Percentiles rank a stretch among this genome's conserved stretches.
Evolutionary conservation across 441 rosid species (phyloP).

Genomic region (Gossypium lobatum): DNA sequence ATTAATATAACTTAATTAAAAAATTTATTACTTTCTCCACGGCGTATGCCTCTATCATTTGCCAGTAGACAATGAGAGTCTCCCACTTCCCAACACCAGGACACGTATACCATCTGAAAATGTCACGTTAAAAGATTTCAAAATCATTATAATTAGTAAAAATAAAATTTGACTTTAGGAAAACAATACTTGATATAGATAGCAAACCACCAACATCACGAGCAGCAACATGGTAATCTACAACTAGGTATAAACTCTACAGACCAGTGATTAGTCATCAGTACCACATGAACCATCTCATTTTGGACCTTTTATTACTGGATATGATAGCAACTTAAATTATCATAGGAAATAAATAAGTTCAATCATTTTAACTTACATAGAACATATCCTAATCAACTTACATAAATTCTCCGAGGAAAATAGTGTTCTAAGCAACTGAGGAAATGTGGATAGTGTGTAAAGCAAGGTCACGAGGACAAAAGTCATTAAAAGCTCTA

Average conservation of each 20-base stretch:
- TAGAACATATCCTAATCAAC: slow-evolving; percentile 99
- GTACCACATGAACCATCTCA: not conserved
- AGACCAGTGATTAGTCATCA: slow-evolving; percentile 17
- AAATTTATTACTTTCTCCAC: too few species aligned
- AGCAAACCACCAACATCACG: slow-evolving; percentile 92
- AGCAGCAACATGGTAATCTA: slow-evolving; percentile 89
- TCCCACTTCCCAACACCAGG: too few species aligned
- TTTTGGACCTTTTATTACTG: not conserved
- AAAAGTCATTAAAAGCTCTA: slow-evolving; percentile 90
- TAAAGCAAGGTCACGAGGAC: slow-evolving; percentile 83
- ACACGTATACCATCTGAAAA: too few species aligned
- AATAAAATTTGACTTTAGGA: not conserved
- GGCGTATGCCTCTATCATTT: too few species aligned
- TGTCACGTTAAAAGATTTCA: slow-evolving; percentile 7
- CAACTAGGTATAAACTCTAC: slow-evolving; percentile 87
- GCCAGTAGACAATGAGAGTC: too few species aligned
- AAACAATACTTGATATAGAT: slow-evolving; percentile 51
- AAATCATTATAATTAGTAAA: not conserved
- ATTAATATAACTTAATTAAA: too few species aligned
- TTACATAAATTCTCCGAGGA: slow-evolving; percentile 94
- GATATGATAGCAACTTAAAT: not conserved
- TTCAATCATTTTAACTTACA: slow-evolving; percentile 39
- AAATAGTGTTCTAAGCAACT: slow-evolving; percentile 74
- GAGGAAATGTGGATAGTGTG: slow-evolving; percentile 94
- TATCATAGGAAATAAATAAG: not conserved